Base-by-base conservation (phyloP, 2,329 filamentous ascomycete species). In the Elsinoe fawcettii region DNA sequence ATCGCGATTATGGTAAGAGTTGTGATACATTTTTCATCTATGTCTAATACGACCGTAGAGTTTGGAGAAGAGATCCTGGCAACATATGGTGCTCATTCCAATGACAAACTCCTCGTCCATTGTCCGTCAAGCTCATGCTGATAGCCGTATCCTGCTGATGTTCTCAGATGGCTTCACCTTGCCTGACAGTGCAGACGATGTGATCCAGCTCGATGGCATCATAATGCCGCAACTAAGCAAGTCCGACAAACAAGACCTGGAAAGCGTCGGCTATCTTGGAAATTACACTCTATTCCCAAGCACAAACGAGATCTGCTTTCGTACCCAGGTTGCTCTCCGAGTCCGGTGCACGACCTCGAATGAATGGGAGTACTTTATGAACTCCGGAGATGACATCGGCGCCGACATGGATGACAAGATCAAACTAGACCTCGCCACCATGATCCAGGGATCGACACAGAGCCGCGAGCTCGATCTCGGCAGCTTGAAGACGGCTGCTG, bases 61-160 rank as follows among this genome's bases (percentile, higher is more conserved):
- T 64, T 68, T 1, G 83, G 82, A 7, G 80, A 86, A 18, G 87
- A 90, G 70, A 72, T 91, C 1, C 81, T 79, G 59, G 81, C 87
- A 23, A 82, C 79, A 25, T 91, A 91, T 64, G 87, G 87, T 2
- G 68, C 77, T 1, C 87, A 90, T 66, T 78, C 78, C 25, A 88
- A 88, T 61, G 87, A 90, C 66, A 86, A 87, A 62, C 71, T 90
- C 16, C 76, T 90, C 2, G 78, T 81, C 0, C 86, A 90, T 69
- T 91, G 64, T 67, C 57, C 44, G 65, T 51, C 16, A 16, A 5
- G 1, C 16, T 4, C 20, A 23, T n/a, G 41, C 14, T 11, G 9
- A 12, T 11, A 14, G 2, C 9, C 11, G 7, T 32, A 2, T 43
- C 20, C 16, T 11, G 25, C 58, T 53, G 20, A 44, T 49, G 12